Percentiles rank a stretch among this genome's conserved stretches.
Evolutionary conservation across 371 early-diverging fungal genomes (phyloP).

Genomic region (Mortierella sp.): DNA sequence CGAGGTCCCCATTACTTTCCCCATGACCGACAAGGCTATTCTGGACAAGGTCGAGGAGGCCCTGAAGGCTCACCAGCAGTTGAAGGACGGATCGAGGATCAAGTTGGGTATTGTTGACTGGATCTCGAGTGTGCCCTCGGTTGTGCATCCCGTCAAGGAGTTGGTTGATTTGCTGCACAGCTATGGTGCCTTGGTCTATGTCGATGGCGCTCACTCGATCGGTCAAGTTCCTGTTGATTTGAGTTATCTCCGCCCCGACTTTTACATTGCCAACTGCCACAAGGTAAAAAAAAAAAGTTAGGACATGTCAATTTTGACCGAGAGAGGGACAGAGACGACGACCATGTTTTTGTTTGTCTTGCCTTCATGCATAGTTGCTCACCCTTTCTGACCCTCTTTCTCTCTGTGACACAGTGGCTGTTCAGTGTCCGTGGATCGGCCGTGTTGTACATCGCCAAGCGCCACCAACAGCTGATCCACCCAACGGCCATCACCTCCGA

Average conservation of each 20-base stretch:
- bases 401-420: constrained; percentile 62
- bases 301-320: background rate
- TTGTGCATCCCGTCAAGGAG: constrained; percentile 68
- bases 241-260: constrained; percentile 67
- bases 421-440: constrained; percentile 72
- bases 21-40: constrained; percentile 56
- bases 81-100: constrained; percentile 58
- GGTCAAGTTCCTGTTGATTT: constrained; percentile 78
- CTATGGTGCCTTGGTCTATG: constrained; percentile 66
- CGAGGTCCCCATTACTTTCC: constrained; percentile 55
- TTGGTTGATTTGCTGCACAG: constrained; percentile 62
- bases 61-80: constrained; percentile 28
- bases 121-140: constrained; percentile 66
- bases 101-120: constrained; percentile 69
- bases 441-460: constrained; percentile 66
- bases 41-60: constrained; percentile 38
- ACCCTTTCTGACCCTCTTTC: background rate
- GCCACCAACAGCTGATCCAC: constrained; percentile 67
- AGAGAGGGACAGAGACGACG: too few species aligned
- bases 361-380: background rate
- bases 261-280: constrained; percentile 78
- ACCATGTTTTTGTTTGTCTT: background rate
- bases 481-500: constrained; percentile 63
- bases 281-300: constrained; percentile 57
- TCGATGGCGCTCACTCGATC: constrained; percentile 82